Evolutionary conservation across 2,329 filamentous ascomycete species (phyloP).

Genomic region (Sporothrix phasma): DNA sequence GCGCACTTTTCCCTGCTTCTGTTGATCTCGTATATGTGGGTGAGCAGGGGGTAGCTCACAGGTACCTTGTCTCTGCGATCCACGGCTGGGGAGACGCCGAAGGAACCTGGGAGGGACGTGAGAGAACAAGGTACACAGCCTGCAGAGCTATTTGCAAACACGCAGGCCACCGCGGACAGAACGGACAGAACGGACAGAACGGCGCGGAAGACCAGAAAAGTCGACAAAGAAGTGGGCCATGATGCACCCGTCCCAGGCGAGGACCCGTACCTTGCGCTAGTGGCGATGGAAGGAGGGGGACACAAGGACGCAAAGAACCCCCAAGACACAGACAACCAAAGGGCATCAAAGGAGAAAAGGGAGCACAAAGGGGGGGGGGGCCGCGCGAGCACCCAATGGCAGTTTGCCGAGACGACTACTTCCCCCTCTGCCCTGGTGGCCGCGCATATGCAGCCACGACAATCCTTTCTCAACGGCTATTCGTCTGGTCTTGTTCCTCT

Average conservation of each 20-base stretch:
- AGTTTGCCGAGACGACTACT: not conserved
- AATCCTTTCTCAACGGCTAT: not conserved
- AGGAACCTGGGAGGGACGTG: slow-evolving; percentile 3
- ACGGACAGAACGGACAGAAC: not conserved
- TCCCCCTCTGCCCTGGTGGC: slow-evolving; percentile 3
- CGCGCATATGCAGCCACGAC: slow-evolving; percentile 1
- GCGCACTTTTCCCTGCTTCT: not conserved
- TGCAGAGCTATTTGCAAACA: too few relatives aligned
- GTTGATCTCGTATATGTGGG: not conserved
- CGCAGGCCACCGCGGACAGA: too few relatives aligned
- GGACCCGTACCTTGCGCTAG: slow-evolving; percentile 19
- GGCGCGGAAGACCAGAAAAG: not conserved
- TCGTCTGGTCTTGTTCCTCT: slow-evolving; percentile 9
- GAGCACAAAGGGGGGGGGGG: not conserved
- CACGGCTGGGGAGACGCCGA: not conserved
- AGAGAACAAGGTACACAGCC: too few relatives aligned
- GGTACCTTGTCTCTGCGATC: not conserved
- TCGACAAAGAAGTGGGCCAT: slow-evolving; percentile 5
- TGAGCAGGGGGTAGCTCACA: not conserved
- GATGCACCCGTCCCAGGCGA: not conserved
- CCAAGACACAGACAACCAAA: not conserved
- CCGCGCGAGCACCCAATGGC: not conserved
- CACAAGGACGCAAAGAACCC: not conserved
- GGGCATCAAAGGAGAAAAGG: not conserved
- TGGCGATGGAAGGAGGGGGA: slow-evolving; percentile 12